Base-by-base conservation (phyloP, 805 yeast genomes). In the Teunomyces panamensis region DNA sequence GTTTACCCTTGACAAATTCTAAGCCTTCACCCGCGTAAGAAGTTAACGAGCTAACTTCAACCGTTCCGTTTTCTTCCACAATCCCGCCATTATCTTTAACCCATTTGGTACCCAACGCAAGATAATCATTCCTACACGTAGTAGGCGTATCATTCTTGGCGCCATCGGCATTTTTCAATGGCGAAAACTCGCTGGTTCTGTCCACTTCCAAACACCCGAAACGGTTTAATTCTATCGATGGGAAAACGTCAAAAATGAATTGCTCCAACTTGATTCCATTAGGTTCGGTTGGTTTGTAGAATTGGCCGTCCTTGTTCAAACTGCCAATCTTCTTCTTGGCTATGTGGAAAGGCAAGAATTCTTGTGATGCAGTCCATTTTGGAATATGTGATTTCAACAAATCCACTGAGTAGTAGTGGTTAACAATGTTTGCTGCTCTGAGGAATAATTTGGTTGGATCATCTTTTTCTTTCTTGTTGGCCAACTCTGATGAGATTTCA, bases 231-330 rank as follows among this genome's bases (percentile, higher is more conserved):
- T 80, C 77, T 30, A 94, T 85, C 28, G 83, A 78, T 43, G 91
- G 91, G 69, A 94, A 94, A 20, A 94, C 96, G 63, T 94, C 99
- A 71, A 94, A 94, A 48, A 94, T 96, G 59, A 94, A 94, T 65
- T 92, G 98, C 67, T 94, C 99, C 61, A 94, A 76, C 65, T 94
- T 94, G 62, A 92, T 84, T 37, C 98, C 99, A 65, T 94, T 94
- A 42, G 92, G 88, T 48, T 73, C 78, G 1, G 73, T 56, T n/a
- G 98, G 97, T 56, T 79, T 81, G 27, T 72, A 58, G 34, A 69
- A 62, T 44, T 71, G 63, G 28, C 81, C 81, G 0, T 80, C 69
- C 1, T 57, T 61, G 57, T 83, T 81, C 43, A 80, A 77, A 14
- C 63, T 60, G 2, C 89, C 82, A 52, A 94, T 89, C 73, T 90